Conservation (phyloP, 768 basidiomycete species). For the Psilocybe cyanescens region DNA sequence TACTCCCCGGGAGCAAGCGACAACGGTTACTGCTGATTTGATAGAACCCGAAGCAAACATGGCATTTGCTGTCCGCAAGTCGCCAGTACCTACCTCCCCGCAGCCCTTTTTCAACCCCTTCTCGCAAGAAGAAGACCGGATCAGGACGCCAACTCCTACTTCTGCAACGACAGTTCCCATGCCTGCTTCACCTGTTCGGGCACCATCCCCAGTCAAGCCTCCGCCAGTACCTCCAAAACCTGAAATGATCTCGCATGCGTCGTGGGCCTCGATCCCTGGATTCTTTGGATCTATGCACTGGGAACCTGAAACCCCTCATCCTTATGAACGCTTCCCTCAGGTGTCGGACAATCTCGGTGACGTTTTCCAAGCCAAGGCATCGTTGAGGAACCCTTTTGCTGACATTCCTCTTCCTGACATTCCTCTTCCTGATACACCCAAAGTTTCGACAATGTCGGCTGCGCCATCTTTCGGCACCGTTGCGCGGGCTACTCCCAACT, state of each 20-base stretch:
- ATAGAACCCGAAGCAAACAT: neutral
- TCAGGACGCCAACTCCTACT: conserved; percentile 14
- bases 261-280: conserved; percentile 22
- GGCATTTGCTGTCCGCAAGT: neutral
- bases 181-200: neutral
- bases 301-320: neutral
- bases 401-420: conserved; percentile 16
- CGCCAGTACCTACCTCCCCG: neutral
- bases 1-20: neutral
- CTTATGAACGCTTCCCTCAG: neutral
- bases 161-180: neutral
- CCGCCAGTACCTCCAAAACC: conserved; percentile 20
- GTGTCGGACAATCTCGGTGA: neutral
- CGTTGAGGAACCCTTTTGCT: conserved; percentile 18
- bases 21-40: neutral
- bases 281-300: conserved; percentile 12
- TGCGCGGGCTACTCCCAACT: neutral
- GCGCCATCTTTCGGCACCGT: neutral
- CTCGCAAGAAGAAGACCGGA: neutral
- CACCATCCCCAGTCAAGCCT: neutral
- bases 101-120: neutral
- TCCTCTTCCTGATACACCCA: conserved; percentile 8
- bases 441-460: neutral
- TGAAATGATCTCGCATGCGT: conserved; percentile 24
- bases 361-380: neutral